These are phyloP conservation scores for Marasmius fiardii DNA, from an alignment of 1,284 basidiomycete species.

Conservation along the genomic window DNA sequence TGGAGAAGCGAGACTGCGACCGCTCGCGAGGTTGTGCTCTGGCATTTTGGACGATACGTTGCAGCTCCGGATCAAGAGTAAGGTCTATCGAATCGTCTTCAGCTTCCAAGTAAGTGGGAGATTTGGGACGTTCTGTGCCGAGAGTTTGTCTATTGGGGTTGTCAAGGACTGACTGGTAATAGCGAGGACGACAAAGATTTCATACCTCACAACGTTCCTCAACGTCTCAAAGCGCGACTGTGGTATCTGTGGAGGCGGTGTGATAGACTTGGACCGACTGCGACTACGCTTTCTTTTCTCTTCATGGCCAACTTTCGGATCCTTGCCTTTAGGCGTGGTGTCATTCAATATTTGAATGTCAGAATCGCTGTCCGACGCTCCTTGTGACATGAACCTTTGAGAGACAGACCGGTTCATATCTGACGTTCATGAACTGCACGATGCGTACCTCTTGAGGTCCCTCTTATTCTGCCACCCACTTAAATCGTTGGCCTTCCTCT, in stretches of 20 bases:
- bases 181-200: conserved; percentile 4
- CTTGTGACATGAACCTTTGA: conserved; percentile 34
- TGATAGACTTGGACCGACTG: conserved; percentile 66
- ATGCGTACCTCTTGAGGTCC: conserved; percentile 29
- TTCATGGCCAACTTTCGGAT: conserved; percentile 33
- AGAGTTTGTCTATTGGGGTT: conserved; percentile 40
- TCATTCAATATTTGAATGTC: conserved; percentile 33
- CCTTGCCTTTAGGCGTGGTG: conserved; percentile 24
- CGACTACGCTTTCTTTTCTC: conserved; percentile 30
- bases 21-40: conserved; percentile 11
- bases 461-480: conserved; percentile 32
- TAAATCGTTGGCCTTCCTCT: conserved; percentile 23
- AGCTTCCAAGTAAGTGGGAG: conserved; percentile 33
- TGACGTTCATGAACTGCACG: background rate
- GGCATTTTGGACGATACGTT: conserved; percentile 40
- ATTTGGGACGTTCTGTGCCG: conserved; percentile 36
- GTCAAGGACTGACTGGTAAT: background rate
- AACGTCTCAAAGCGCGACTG: conserved; percentile 48
- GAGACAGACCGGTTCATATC: background rate
- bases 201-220: conserved; percentile 55
- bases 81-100: conserved; percentile 48
- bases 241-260: conserved; percentile 64
- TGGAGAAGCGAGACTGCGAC: conserved; percentile 19
- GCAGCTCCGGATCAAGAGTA: conserved; percentile 60
- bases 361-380: conserved; percentile 44